phyloP scores from a whole-genome alignment of 805 yeast species.

The Wickerhamomyces ciferrii region DNA sequence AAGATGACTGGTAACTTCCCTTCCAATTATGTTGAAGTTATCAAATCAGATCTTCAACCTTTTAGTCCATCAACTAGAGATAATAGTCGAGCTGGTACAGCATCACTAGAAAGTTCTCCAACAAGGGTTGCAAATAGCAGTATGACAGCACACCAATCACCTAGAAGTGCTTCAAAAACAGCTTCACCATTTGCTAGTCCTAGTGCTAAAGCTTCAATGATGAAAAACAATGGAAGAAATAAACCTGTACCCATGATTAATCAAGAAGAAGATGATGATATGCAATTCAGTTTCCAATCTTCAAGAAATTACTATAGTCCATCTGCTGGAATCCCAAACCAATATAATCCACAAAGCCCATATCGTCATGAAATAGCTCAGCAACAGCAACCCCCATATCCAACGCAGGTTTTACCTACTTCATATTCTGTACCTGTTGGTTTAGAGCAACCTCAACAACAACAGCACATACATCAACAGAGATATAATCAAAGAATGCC shows the following conservation, averaged over 20 bases:
- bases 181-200: neutral
- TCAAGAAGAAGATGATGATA: slow-evolving; percentile 11
- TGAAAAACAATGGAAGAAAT: neutral
- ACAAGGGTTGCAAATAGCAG: neutral
- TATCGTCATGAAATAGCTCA: neutral
- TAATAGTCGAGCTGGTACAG: neutral
- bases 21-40: slow-evolving; percentile 68
- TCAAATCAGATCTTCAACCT: slow-evolving; percentile 29
- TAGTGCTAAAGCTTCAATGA: neutral
- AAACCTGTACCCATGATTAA: neutral
- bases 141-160: neutral
- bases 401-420: slow-evolving; percentile 10
- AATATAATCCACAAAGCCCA: slow-evolving; percentile 7
- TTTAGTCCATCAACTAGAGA: slow-evolving; percentile 2
- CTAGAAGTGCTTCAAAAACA: neutral
- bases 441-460: slow-evolving; percentile 4
- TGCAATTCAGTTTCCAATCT: slow-evolving; percentile 23
- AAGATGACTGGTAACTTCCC: slow-evolving; percentile 86
- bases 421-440: slow-evolving; percentile 18
- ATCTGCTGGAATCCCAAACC: neutral
- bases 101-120: neutral
- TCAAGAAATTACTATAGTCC: slow-evolving; percentile 16
- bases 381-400: neutral
- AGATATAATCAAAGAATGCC: neutral
- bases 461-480: neutral